These are phyloP conservation scores for Trichoderma brevicompactum DNA, from an alignment of 2,329 filamentous ascomycete genomes.

Conservation along the genomic window DNA sequence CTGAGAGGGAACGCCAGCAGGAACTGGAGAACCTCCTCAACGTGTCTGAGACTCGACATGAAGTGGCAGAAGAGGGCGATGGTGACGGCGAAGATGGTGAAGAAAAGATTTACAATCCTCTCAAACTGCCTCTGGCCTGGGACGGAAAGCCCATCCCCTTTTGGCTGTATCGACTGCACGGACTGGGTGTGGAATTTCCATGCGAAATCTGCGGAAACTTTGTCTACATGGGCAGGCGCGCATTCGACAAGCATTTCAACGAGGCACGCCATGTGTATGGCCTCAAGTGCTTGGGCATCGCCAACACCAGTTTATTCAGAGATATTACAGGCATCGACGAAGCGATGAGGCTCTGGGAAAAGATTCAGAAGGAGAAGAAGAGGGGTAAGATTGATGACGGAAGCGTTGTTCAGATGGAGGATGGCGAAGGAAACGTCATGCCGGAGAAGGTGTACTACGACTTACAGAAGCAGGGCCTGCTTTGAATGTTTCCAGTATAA, in stretches of 20 bases:
- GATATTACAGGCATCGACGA: slow-evolving; percentile 94
- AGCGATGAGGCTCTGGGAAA: slow-evolving; percentile 86
- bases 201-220: slow-evolving; percentile 98
- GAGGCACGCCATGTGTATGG: slow-evolving; percentile 93
- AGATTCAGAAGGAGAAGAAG: slow-evolving; percentile 85
- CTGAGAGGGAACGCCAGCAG: slow-evolving; percentile 90
- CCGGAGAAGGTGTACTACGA: slow-evolving; percentile 98
- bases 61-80: slow-evolving; percentile 58
- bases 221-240: slow-evolving; percentile 95
- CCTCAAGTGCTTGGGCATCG: slow-evolving; percentile 91
- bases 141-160: slow-evolving; percentile 98
- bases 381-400: slow-evolving; percentile 75
- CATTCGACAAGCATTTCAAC: slow-evolving; percentile 98
- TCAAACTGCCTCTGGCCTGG: slow-evolving; percentile 95
- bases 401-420: slow-evolving; percentile 96
- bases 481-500: slow-evolving; percentile 52
- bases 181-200: slow-evolving; percentile 88
- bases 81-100: slow-evolving; percentile 77
- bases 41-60: slow-evolving; percentile 40
- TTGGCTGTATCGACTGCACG: slow-evolving; percentile 97
- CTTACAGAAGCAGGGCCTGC: slow-evolving; percentile 85
- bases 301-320: slow-evolving; percentile 85
- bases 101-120: slow-evolving; percentile 92
- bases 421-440: slow-evolving; percentile 97
- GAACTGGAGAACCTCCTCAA: slow-evolving; percentile 86